Evolutionary conservation across 75 land plant genomes (phyloP).

Genomic region (Cupressus sempervirens): DNA sequence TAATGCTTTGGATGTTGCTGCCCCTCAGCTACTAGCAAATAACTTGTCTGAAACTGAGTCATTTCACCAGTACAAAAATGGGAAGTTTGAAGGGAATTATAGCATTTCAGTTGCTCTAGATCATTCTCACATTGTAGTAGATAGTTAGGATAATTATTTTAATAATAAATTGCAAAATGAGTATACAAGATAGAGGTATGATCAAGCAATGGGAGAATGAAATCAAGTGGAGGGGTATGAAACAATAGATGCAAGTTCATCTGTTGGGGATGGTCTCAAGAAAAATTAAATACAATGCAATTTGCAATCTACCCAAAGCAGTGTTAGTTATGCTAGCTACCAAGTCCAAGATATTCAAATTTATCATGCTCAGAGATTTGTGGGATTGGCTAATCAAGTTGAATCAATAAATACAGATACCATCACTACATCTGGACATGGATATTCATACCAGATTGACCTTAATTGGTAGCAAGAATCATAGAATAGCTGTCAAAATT

Average conservation of each 20-base stretch:
- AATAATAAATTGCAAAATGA: conserved; percentile 53
- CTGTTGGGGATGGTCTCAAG: conserved; percentile 5
- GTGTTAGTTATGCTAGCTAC: conserved; percentile 5
- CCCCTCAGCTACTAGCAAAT: neutral
- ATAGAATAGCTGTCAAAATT: neutral
- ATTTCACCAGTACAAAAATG: conserved; percentile 11
- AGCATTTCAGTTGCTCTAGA: neutral
- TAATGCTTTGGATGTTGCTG: neutral
- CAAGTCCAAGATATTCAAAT: neutral
- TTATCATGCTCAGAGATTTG: neutral
- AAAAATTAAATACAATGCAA: neutral
- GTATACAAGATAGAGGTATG: conserved; percentile 91
- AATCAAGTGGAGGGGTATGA: conserved; percentile 54
- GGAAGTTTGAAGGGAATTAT: neutral
- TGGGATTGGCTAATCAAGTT: neutral
- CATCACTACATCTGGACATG: neutral
- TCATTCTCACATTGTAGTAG: conserved; percentile 11
- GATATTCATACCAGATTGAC: conserved; percentile 4
- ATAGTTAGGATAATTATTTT: conserved; percentile 17
- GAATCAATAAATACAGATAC: conserved; percentile 3
- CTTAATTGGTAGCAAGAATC: conserved; percentile 4
- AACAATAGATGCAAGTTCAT: neutral
- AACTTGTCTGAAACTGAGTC: neutral
- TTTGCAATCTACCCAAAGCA: neutral
- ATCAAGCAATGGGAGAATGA: conserved; percentile 68